A percentile compares a stretch with the other conserved stretches of the same genome.
phyloP scores from a whole-genome alignment of 345 rosid species.

The Fremontodendron californicum region DNA sequence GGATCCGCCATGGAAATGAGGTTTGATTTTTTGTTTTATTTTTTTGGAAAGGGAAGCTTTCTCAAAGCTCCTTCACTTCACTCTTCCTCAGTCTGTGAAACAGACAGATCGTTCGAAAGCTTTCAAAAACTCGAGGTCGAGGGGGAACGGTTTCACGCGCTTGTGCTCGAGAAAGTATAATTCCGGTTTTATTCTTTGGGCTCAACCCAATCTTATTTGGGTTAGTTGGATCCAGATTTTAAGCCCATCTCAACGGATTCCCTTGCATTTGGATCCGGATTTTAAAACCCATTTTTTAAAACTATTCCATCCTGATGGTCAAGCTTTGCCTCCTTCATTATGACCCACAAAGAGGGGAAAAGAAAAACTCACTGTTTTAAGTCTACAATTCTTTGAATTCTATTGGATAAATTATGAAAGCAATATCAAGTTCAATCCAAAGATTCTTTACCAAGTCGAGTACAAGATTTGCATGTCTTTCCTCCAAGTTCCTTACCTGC shows the following conservation, averaged over 20 bases:
- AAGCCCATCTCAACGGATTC: not conserved
- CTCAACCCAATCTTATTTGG: not conserved
- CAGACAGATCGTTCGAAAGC: not conserved
- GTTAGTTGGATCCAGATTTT: not conserved
- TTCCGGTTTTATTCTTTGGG: not conserved
- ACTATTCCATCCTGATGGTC: too few species aligned
- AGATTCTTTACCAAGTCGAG: too few species aligned
- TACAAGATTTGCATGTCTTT: too few species aligned
- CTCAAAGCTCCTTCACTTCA: not conserved
- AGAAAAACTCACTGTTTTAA: too few species aligned
- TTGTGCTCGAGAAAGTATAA: not conserved
- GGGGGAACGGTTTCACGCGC: not conserved
- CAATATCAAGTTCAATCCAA: too few species aligned
- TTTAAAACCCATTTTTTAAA: not conserved
- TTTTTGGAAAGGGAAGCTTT: too few species aligned
- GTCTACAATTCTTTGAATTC: too few species aligned
- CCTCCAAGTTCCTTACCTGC: too few species aligned
- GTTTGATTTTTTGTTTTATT: not conserved
- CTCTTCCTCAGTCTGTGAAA: not conserved
- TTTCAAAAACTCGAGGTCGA: not conserved
- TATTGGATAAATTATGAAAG: too few species aligned
- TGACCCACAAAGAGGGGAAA: too few species aligned
- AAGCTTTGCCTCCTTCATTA: too few species aligned
- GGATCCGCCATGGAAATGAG: constrained; percentile 14
- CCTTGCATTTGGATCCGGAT: not conserved